A percentile compares a stretch with the other conserved stretches of the same genome.
phyloP scores from a whole-genome alignment of 2,329 filamentous ascomycete genomes.

The Nemania sp. region DNA sequence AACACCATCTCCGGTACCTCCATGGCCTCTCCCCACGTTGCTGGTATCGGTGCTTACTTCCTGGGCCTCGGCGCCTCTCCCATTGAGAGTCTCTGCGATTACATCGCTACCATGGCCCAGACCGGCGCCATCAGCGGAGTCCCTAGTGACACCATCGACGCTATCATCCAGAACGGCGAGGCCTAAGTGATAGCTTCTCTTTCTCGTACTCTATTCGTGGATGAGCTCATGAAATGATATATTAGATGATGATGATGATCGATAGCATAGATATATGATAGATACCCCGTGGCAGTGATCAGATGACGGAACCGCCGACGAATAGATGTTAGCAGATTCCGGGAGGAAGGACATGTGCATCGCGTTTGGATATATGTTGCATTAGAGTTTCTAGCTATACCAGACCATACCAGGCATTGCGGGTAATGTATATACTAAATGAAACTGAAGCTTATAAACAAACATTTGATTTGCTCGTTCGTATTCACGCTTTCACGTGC shows the following conservation, averaged over 20 bases:
- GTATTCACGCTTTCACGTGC: neutral
- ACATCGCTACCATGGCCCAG: constrained; percentile 56
- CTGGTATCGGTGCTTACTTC: constrained; percentile 70
- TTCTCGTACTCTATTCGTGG: constrained; percentile 2
- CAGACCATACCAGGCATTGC: neutral
- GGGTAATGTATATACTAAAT: constrained; percentile 26
- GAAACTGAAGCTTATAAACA: constrained; percentile 6
- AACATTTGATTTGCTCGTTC: neutral
- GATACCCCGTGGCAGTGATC: constrained; percentile 24
- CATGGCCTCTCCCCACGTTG: constrained; percentile 72
- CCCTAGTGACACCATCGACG: constrained; percentile 51
- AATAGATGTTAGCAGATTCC: constrained; percentile 8
- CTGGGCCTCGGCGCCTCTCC: constrained; percentile 57
- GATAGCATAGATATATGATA: constrained; percentile 28
- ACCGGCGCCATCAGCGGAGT: constrained; percentile 55
- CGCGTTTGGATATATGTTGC: constrained; percentile 3
- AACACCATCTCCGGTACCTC: constrained; percentile 67
- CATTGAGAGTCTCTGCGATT: constrained; percentile 56
- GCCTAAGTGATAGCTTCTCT: constrained; percentile 1
- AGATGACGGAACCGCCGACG: constrained; percentile 6
- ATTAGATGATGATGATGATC: constrained; percentile 19
- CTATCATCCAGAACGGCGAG: constrained; percentile 52
- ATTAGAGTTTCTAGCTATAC: constrained; percentile 8
- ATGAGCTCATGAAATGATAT: constrained; percentile 16
- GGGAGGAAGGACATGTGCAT: constrained; percentile 3